Evolutionary conservation across 1,139 yeast genomes (phyloP), one percentile per base, ranked within the genome.

Genomic region (Entelexis paramagnoliae): DNA sequence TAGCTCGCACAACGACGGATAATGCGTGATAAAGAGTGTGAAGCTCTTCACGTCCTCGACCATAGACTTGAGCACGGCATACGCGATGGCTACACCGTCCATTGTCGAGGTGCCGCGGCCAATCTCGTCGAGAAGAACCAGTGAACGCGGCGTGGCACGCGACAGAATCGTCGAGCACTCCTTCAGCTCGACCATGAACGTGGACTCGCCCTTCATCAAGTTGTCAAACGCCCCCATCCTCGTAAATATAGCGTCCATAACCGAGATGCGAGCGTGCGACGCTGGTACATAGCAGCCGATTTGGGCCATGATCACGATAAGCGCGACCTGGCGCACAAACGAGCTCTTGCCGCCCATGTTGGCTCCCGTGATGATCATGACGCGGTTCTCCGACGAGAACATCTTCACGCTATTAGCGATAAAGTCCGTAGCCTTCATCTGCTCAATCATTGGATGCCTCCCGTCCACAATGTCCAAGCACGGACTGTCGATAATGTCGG

Each of bases 41-140:
- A 59, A 56, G 16, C 56, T 29, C 16, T 39, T 33, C 10, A 54
- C 33, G 10, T 57, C 69, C 0, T 68, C 61, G 19, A 81, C 68
- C 50, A 88, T 74, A 60, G 84, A 81, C 53, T 77, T 74, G 53
- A 91, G 68, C 2, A 91, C 81, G 0, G 95, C 73, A 62, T 80
- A 78, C 0, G 97, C 96, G 34, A 91, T 80, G 0, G 95, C 80
- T 35, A 83, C 82, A 0, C 98, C 98, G 67, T 91, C 98, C 53
- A 73, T 72, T 0, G 97, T 88, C 0, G 95, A 83, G 0, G 98
- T 91, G 5, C 87, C 93, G 49, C 91, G 68, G 4, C 94, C 94
- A 35, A 80, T 73, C 57, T 80, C 85, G 60, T 80, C 85, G 38
- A 80, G 66, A 1, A 80, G 68, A 1, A 83, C 78, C 50, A 84